Percentiles rank a stretch among this genome's conserved stretches.
phyloP scores from a whole-genome alignment of 192 early-diverging fungal species.

The Blastocladiella britannica region DNA sequence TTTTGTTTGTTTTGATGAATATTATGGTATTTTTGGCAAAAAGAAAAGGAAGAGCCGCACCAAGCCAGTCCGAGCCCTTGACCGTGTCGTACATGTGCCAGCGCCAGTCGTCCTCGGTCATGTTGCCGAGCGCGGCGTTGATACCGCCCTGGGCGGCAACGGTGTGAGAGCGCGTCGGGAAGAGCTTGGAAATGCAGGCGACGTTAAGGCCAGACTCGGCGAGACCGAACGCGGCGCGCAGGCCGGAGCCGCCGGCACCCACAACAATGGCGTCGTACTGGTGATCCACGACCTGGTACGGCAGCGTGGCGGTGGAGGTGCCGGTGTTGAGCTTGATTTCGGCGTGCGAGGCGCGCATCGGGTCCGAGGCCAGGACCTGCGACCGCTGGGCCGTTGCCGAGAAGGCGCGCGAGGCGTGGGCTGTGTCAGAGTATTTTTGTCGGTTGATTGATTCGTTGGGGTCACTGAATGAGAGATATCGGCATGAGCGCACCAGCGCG shows the following conservation, averaged over 20 bases:
- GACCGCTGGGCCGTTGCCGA: conserved; percentile 38
- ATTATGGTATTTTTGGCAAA: too few species aligned
- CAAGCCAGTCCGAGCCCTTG: conserved; percentile 97
- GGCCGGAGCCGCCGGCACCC: conserved; percentile 94
- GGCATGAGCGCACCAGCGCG: too few species aligned
- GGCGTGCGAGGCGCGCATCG: conserved; percentile 51
- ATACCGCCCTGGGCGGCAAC: conserved; percentile 98
- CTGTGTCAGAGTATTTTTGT: too few species aligned
- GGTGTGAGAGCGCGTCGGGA: conserved; percentile 95
- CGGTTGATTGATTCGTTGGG: too few species aligned
- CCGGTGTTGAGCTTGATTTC: conserved; percentile 9
- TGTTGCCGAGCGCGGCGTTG: conserved; percentile 98
- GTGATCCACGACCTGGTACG: conserved; percentile 90
- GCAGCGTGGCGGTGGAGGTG: not conserved
- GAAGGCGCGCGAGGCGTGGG: conserved; percentile 37
- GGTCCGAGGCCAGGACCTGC: conserved; percentile 47
- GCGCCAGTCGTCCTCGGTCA: conserved; percentile 99
- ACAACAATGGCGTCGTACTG: conserved; percentile 97
- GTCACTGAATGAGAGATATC: too few species aligned
- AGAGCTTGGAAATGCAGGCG: conserved; percentile 94
- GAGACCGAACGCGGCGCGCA: conserved; percentile 92
- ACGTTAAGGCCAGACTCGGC: conserved; percentile 88
- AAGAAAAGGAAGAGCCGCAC: too few species aligned
- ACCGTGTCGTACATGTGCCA: conserved; percentile 99
- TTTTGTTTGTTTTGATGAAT: too few species aligned